These are phyloP conservation scores for Podospora tetraspora DNA, from an alignment of 495 filamentous ascomycete genomes.

Conservation along the genomic window DNA sequence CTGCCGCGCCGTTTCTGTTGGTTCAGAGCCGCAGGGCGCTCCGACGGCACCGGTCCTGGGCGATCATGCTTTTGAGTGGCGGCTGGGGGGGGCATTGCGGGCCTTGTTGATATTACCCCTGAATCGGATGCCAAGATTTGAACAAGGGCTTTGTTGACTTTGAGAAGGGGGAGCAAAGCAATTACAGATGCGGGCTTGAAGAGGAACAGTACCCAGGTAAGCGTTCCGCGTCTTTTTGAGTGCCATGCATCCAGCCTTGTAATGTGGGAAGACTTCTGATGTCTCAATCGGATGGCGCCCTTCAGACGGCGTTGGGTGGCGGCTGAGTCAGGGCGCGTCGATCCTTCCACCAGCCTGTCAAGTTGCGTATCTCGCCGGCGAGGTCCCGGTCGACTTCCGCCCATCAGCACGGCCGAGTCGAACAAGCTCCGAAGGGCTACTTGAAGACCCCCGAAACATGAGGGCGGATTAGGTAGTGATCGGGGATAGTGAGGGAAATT, in stretches of 20 bases:
- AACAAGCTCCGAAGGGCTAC: not conserved
- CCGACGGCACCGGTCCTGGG: not conserved
- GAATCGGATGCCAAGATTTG: not conserved
- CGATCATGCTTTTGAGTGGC: not conserved
- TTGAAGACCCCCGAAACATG: not conserved
- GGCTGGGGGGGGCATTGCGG: not conserved
- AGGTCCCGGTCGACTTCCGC: not conserved
- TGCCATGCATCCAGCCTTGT: not conserved
- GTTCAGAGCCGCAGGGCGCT: not conserved
- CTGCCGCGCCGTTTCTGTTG: not conserved
- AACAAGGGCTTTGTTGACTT: not conserved
- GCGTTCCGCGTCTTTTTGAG: not conserved
- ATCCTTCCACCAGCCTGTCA: not conserved
- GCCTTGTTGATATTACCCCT: not conserved
- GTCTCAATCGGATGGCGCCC: not conserved
- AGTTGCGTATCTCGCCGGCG: not conserved
- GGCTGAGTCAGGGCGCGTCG: not conserved
- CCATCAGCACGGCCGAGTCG: not conserved
- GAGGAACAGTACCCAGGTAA: not conserved
- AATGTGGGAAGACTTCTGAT: not conserved
- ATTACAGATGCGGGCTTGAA: not conserved
- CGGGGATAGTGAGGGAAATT: not conserved
- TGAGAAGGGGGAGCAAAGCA: not conserved
- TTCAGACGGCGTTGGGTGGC: not conserved
- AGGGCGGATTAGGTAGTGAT: no score